These are phyloP conservation scores for Russula vinacea DNA, from an alignment of 768 basidiomycete genomes.

Conservation along the genomic window DNA sequence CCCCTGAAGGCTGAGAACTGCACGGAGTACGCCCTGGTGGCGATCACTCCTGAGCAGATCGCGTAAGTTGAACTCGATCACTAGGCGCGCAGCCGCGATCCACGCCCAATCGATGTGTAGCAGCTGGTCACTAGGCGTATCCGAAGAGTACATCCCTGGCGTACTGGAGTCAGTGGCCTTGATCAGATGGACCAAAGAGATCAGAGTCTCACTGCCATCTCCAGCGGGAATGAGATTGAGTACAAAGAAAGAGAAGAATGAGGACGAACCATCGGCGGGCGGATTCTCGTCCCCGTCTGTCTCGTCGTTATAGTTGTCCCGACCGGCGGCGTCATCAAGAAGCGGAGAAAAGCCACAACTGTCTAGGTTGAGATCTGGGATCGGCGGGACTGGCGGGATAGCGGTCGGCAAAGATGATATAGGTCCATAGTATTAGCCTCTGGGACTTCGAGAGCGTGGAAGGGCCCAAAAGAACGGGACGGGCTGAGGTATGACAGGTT, in stretches of 20 bases:
- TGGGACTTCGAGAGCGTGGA: constrained; percentile 32
- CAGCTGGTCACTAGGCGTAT: constrained; percentile 31
- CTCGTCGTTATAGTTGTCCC: background rate
- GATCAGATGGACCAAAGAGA: too few species aligned
- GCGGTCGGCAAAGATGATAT: background rate
- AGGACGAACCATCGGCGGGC: background rate
- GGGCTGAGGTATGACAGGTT: constrained; percentile 38
- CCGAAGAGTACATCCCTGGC: constrained; percentile 21
- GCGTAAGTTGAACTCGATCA: constrained; percentile 51
- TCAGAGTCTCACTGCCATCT: background rate
- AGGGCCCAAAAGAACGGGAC: constrained; percentile 41
- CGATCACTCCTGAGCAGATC: constrained; percentile 37
- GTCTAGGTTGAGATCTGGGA: constrained; percentile 9
- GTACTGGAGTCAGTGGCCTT: constrained; percentile 8
- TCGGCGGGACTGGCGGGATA: background rate
- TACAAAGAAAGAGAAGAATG: background rate
- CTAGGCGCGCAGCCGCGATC: constrained; percentile 48
- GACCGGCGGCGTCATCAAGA: background rate
- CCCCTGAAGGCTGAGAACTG: constrained; percentile 34
- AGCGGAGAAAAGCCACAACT: too few species aligned
- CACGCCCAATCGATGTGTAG: constrained; percentile 49
- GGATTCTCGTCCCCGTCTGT: too few species aligned
- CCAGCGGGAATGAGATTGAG: background rate
- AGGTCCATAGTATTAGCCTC: background rate
- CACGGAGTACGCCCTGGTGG: constrained; percentile 32